These are phyloP conservation scores for Glarea lozoyensis DNA, from an alignment of 495 filamentous ascomycete genomes.

Conservation along the genomic window DNA sequence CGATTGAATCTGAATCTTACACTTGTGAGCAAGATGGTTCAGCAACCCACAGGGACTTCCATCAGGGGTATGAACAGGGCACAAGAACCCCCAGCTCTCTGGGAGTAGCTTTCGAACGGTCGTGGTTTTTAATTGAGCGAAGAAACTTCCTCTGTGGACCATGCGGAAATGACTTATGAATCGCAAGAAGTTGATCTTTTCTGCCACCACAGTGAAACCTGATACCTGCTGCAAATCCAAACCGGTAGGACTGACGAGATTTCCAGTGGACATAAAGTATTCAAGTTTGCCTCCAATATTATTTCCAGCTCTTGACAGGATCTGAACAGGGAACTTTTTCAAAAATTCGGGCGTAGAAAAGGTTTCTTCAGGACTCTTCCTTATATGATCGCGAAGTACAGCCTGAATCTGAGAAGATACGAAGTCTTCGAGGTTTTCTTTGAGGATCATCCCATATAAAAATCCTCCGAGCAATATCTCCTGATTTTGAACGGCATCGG, in stretches of 20 bases:
- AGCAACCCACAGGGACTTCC: slow-evolving; percentile 88
- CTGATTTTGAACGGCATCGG: slow-evolving; percentile 90
- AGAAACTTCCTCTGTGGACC: slow-evolving; percentile 98
- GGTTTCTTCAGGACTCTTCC: slow-evolving; percentile 46
- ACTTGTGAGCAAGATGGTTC: slow-evolving; percentile 94
- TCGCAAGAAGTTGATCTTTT: slow-evolving; percentile 98
- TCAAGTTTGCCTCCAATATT: slow-evolving; percentile 79
- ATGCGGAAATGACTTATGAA: slow-evolving; percentile 99
- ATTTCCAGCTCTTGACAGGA: slow-evolving; percentile 74
- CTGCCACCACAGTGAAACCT: slow-evolving; percentile 91
- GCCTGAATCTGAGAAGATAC: slow-evolving; percentile 54
- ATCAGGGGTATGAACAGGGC: slow-evolving; percentile 96
- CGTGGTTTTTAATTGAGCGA: slow-evolving; percentile 93
- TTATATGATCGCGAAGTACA: slow-evolving; percentile 60
- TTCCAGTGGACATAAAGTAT: slow-evolving; percentile 95
- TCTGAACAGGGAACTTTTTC: slow-evolving; percentile 66
- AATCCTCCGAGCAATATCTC: slow-evolving; percentile 89
- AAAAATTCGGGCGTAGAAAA: slow-evolving; percentile 66
- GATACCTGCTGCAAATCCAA: slow-evolving; percentile 90
- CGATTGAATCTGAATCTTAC: slow-evolving; percentile 67
- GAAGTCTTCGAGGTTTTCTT: slow-evolving; percentile 88
- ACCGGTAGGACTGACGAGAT: slow-evolving; percentile 80
- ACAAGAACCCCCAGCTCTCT: slow-evolving; percentile 96
- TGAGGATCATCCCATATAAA: slow-evolving; percentile 88
- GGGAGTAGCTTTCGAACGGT: slow-evolving; percentile 91